These are phyloP conservation scores for Hypoxylon sp. DNA, from an alignment of 2,329 filamentous ascomycete species.

Conservation along the genomic window DNA sequence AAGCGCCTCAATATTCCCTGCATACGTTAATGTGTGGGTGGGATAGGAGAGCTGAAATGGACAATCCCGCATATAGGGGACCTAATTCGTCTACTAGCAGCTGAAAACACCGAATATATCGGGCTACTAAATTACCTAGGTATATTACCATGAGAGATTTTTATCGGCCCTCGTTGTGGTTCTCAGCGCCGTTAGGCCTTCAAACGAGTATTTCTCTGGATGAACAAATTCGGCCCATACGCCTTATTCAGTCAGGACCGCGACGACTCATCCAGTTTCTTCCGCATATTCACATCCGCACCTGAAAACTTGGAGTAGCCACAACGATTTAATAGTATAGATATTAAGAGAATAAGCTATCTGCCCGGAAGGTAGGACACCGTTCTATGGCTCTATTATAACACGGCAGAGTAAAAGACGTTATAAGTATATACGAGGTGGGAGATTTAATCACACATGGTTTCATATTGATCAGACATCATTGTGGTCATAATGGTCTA, in stretches of 20 bases:
- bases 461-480: background rate
- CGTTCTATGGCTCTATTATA: background rate
- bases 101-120: no score
- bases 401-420: background rate
- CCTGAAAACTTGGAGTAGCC: no score
- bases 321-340: no score
- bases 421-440: background rate
- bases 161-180: background rate
- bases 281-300: no score
- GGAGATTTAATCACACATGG: background rate
- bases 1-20: background rate
- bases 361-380: no score
- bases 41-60: background rate
- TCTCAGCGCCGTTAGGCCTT: background rate
- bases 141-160: no score
- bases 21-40: background rate
- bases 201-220: background rate
- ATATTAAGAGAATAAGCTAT: no score
- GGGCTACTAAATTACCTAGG: no score
- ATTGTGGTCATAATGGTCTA: slow-evolving; percentile 8
- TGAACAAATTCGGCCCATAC: background rate
- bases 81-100: no score
- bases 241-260: no score
- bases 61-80: background rate
- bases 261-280: background rate